A percentile compares a stretch with the other conserved stretches of the same genome.
phyloP scores from a whole-genome alignment of 2,329 filamentous ascomycete species.

The Fusarium circinatum region DNA sequence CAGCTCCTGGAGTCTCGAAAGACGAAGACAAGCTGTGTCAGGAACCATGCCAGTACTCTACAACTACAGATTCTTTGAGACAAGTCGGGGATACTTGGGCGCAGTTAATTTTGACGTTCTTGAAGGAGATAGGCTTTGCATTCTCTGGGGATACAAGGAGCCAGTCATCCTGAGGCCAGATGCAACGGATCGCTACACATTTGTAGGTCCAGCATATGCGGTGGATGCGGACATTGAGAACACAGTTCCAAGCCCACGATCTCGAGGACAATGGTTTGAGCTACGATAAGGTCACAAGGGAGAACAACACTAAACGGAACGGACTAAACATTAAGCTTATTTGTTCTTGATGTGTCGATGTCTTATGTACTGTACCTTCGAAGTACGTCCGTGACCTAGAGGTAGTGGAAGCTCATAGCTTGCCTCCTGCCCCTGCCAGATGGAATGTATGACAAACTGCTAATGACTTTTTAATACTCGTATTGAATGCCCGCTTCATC shows the following conservation, averaged over 20 bases:
- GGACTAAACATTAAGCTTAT: not conserved
- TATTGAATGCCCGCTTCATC: not conserved
- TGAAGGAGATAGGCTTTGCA: not conserved
- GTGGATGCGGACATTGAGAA: not conserved
- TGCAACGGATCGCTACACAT: not conserved
- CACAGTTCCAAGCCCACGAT: not conserved
- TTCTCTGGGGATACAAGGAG: not conserved
- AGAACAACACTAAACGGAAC: not conserved
- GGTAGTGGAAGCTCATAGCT: not conserved
- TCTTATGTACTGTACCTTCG: too few relatives aligned
- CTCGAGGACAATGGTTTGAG: not conserved
- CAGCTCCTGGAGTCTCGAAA: not conserved
- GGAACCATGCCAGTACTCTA: not conserved
- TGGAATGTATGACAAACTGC: not conserved
- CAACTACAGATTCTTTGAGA: constrained; percentile 1
- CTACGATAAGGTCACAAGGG: not conserved
- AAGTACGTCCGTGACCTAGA: not conserved
- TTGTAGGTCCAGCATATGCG: not conserved
- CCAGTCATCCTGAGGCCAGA: constrained; percentile 4
- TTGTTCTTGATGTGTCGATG: not conserved
- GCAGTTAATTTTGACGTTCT: not conserved
- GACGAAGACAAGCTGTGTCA: not conserved
- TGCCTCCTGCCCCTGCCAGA: not conserved
- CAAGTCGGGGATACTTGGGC: not conserved
- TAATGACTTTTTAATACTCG: not conserved